Percentiles rank a stretch among this genome's conserved stretches.
phyloP scores from a whole-genome alignment of 768 basidiomycete genomes.

The Cyclocybe aegerita region DNA sequence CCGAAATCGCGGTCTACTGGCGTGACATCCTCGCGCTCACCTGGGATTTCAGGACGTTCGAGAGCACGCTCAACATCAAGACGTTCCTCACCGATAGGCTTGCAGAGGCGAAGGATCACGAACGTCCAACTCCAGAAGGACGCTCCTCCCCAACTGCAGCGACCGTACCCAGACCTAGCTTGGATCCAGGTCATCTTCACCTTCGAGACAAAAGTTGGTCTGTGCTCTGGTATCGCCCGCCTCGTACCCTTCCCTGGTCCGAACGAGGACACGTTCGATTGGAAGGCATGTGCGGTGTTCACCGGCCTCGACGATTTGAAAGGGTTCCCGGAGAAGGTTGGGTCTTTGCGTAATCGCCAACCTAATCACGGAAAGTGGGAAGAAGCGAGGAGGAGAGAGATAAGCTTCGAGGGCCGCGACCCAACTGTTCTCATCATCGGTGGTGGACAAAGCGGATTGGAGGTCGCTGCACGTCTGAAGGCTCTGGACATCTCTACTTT shows the following conservation, averaged over 20 bases:
- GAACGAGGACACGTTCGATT: slow-evolving; percentile 26
- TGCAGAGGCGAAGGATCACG: slow-evolving; percentile 15
- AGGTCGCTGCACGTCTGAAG: slow-evolving; percentile 64
- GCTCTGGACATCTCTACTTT: slow-evolving; percentile 53
- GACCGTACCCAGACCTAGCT: slow-evolving; percentile 48
- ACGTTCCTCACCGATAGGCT: slow-evolving; percentile 50
- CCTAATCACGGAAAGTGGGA: slow-evolving; percentile 59
- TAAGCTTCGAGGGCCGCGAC: slow-evolving; percentile 45
- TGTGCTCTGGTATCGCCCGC: slow-evolving; percentile 51
- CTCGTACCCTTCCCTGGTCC: slow-evolving; percentile 41
- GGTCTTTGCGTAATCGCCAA: slow-evolving; percentile 38
- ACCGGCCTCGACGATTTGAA: slow-evolving; percentile 61
- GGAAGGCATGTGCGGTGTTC: slow-evolving; percentile 62
- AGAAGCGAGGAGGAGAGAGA: slow-evolving; percentile 38
- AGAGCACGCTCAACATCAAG: slow-evolving; percentile 36
- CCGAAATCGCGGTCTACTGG: slow-evolving; percentile 42
- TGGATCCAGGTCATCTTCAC: slow-evolving; percentile 60
- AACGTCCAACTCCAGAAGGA: slow-evolving; percentile 28
- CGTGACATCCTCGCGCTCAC: slow-evolving; percentile 61
- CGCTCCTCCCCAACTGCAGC: slow-evolving; percentile 25
- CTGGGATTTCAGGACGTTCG: slow-evolving; percentile 62
- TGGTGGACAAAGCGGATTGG: slow-evolving; percentile 68
- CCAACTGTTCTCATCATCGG: slow-evolving; percentile 66
- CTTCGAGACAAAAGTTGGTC: slow-evolving; percentile 52
- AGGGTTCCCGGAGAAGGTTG: slow-evolving; percentile 48